Percentiles rank a stretch among this genome's conserved stretches.
phyloP scores from a whole-genome alignment of 192 early-diverging fungal genomes.

The Coemansia sp. region DNA sequence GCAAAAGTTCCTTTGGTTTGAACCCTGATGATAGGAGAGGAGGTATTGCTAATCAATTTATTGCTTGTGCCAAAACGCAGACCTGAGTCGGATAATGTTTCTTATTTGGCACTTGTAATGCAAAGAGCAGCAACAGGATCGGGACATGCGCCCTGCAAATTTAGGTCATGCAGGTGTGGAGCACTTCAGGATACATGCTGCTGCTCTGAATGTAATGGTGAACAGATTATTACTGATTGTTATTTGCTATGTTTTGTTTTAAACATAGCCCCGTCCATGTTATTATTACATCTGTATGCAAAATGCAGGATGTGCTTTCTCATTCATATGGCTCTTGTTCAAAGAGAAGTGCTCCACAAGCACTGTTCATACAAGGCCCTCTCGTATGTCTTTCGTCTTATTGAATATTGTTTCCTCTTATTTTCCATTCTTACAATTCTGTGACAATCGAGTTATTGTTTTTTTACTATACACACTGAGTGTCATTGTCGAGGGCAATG shows the following conservation, averaged over 20 bases:
- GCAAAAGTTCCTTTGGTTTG: too few species aligned
- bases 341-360: not conserved
- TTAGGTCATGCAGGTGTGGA: constrained; percentile 18
- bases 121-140: not conserved
- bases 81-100: not conserved
- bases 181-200: constrained; percentile 15
- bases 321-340: not conserved
- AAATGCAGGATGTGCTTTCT: not conserved
- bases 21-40: too few species aligned
- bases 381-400: not conserved
- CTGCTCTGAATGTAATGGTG: not conserved
- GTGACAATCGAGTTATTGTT: not conserved
- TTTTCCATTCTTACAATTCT: not conserved
- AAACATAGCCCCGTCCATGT: too few species aligned
- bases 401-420: not conserved
- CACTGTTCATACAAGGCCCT: not conserved
- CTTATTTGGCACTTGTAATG: not conserved
- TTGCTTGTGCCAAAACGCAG: not conserved
- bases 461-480: not conserved
- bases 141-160: constrained; percentile 37
- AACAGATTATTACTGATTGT: not conserved
- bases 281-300: not conserved
- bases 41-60: too few species aligned
- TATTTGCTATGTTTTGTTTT: too few species aligned
- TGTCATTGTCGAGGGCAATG: too few species aligned